Base-by-base conservation (phyloP, 2,329 filamentous ascomycete genomes). In the Fusarium citri region DNA sequence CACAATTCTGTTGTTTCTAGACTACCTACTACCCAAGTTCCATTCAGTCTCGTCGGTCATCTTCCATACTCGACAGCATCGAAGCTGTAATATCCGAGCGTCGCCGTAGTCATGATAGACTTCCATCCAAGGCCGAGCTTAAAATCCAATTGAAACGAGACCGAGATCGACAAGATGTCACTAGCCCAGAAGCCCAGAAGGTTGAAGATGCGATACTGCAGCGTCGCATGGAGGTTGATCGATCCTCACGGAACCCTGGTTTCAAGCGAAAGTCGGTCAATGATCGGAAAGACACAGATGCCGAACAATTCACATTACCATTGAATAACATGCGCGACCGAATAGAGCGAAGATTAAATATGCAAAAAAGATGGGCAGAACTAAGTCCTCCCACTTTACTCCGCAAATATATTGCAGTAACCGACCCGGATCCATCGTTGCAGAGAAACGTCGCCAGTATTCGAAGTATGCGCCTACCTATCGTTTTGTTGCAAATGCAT, bases 401-500 rank as follows among this genome's bases (percentile, higher is more conserved):
- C 22, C 71, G 74, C 40, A 72, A 60, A 28, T 68, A 72, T 40
- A 57, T 76, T 23, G 48, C 63, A 26, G 30, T 42, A 11, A 48
- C 63, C 22, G 43, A 40, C 18, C 62, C 61, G 31, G 22, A 48
- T 42, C 22, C 64, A 30, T 49, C 55, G 8, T 37, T 69, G 46
- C 68, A 57, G 18, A 75, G 48, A 50, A 61, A 59, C 57, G 59
- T 37, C 54, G 76, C 78, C 8, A 45, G 40, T 43, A 66, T 71
- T 22, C 78, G 78, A 28, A 76, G 66, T 45, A 59, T 61, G 23
- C 72, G 77, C 23, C 64, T 79, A 12, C 71, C 76, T 8, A 64
- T 79, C 10, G 53, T 80, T n/a, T 61, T 80, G 28, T 64, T 80
- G 42, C 78, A 80, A 43, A 73, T 77, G 69, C 51, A 75, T 23